Evolutionary conservation across 2,329 filamentous ascomycete genomes (phyloP).

Genomic region (Fusarium siculi): DNA sequence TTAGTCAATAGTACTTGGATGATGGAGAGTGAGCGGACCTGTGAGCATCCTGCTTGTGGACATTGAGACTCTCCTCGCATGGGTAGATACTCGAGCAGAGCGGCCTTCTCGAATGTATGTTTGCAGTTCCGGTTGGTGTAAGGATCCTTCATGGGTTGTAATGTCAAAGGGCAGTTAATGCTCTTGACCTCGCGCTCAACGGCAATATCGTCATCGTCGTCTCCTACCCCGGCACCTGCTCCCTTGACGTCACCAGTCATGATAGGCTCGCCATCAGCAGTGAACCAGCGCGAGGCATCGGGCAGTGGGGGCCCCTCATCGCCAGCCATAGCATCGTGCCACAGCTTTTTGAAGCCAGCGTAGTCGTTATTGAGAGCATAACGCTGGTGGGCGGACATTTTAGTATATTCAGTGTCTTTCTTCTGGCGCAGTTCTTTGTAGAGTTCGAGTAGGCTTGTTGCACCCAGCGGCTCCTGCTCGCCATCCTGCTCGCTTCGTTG

Average conservation of each 20-base stretch:
- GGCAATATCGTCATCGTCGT: slow-evolving; percentile 75
- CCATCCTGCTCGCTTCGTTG: slow-evolving; percentile 39
- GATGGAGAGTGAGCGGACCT: slow-evolving; percentile 53
- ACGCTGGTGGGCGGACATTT: slow-evolving; percentile 55
- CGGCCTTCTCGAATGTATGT: slow-evolving; percentile 76
- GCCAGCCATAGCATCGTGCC: slow-evolving; percentile 64
- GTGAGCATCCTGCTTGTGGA: slow-evolving; percentile 72
- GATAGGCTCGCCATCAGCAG: slow-evolving; percentile 56
- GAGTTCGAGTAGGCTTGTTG: slow-evolving; percentile 45
- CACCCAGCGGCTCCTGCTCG: slow-evolving; percentile 38
- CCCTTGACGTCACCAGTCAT: slow-evolving; percentile 42
- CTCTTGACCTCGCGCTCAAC: slow-evolving; percentile 72
- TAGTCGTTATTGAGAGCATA: slow-evolving; percentile 70
- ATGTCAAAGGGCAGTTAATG: slow-evolving; percentile 76
- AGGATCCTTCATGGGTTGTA: slow-evolving; percentile 72
- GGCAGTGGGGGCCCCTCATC: slow-evolving; percentile 62
- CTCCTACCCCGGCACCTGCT: slow-evolving; percentile 54
- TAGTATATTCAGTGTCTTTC: slow-evolving; percentile 56
- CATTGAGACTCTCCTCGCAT: slow-evolving; percentile 61
- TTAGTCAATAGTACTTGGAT: background rate
- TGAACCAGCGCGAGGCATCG: slow-evolving; percentile 66
- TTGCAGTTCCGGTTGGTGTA: slow-evolving; percentile 74
- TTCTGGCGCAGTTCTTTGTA: slow-evolving; percentile 50
- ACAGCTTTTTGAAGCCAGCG: slow-evolving; percentile 66
- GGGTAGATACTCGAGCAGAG: slow-evolving; percentile 68